Evolutionary conservation across 176 grass and related monocot species (phyloP).

Genomic region (Phragmites australis): DNA sequence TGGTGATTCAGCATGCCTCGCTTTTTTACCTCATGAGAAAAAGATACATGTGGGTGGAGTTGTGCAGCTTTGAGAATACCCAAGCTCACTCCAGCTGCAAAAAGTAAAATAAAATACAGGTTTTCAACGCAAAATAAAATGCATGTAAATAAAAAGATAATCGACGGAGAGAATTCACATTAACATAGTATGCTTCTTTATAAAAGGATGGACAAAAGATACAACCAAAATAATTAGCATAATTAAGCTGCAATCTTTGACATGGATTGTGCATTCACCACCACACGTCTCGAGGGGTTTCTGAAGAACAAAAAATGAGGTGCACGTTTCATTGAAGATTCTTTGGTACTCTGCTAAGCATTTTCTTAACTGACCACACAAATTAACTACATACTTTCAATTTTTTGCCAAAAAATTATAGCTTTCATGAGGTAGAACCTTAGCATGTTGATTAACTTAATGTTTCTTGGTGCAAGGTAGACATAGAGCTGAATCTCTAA

Average conservation of each 20-base stretch:
- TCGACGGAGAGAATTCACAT: constrained; percentile 41
- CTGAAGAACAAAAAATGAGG: not conserved
- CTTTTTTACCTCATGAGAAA: constrained; percentile 62
- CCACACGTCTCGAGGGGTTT: constrained; percentile 29
- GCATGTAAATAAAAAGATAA: constrained; percentile 28
- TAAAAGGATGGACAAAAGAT: constrained; percentile 28
- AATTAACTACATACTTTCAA: too few relatives aligned
- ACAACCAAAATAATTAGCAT: constrained; percentile 36
- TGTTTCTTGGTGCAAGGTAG: not conserved
- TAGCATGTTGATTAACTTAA: not conserved
- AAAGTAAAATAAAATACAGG: constrained; percentile 29
- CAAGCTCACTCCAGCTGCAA: constrained; percentile 44
- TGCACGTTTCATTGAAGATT: constrained; percentile 20
- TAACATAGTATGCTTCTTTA: constrained; percentile 38
- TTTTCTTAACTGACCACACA: not conserved
- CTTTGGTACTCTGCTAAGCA: not conserved
- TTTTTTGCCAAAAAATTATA: not conserved
- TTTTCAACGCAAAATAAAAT: constrained; percentile 26
- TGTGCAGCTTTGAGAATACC: constrained; percentile 41
- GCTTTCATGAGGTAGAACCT: not conserved
- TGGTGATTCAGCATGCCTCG: constrained; percentile 34
- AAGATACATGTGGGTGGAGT: constrained; percentile 39
- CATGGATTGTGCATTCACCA: constrained; percentile 23
- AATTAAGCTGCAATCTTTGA: constrained; percentile 49
- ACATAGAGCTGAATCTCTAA: not conserved